Evolutionary conservation across 129 eudicot genomes (phyloP).

Genomic region (Flaveria ramosissima): DNA sequence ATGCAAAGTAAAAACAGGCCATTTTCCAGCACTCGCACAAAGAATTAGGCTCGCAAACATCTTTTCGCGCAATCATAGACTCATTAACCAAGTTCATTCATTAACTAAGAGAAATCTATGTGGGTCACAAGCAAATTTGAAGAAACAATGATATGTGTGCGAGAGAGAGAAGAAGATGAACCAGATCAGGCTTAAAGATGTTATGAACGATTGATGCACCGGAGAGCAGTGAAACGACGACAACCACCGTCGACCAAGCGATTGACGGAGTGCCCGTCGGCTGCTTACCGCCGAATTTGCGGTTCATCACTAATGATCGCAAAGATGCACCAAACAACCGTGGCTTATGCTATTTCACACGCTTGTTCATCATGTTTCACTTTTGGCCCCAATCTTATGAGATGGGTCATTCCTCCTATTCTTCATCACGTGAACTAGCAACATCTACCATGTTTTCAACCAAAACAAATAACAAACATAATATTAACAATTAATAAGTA

Average conservation of each 20-base stretch:
- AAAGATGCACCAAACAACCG: slow-evolving; percentile 20
- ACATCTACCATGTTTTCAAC: too few species aligned
- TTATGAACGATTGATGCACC: slow-evolving; percentile 81
- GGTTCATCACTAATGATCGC: slow-evolving; percentile 41
- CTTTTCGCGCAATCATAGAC: not conserved
- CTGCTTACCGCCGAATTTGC: slow-evolving; percentile 62
- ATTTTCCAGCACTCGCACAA: not conserved
- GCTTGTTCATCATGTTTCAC: slow-evolving; percentile 19
- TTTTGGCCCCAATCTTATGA: slow-evolving; percentile 4
- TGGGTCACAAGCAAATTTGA: slow-evolving; percentile 20
- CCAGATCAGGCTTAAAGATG: slow-evolving; percentile 76
- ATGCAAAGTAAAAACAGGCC: slow-evolving; percentile 4
- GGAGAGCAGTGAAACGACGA: slow-evolving; percentile 61
- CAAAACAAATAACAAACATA: too few species aligned
- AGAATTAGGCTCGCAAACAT: not conserved
- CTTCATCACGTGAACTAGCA: too few species aligned
- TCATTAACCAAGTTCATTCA: not conserved
- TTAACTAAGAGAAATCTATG: not conserved
- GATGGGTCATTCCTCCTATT: too few species aligned
- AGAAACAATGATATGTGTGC: not conserved
- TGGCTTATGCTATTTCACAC: not conserved
- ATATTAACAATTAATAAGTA: too few species aligned
- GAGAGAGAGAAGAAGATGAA: slow-evolving; percentile 26
- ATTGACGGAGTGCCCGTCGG: slow-evolving; percentile 79
- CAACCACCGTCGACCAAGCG: slow-evolving; percentile 72